phyloP scores from a whole-genome alignment of 2,329 filamentous ascomycete genomes.

The Colletotrichum camelliae region DNA sequence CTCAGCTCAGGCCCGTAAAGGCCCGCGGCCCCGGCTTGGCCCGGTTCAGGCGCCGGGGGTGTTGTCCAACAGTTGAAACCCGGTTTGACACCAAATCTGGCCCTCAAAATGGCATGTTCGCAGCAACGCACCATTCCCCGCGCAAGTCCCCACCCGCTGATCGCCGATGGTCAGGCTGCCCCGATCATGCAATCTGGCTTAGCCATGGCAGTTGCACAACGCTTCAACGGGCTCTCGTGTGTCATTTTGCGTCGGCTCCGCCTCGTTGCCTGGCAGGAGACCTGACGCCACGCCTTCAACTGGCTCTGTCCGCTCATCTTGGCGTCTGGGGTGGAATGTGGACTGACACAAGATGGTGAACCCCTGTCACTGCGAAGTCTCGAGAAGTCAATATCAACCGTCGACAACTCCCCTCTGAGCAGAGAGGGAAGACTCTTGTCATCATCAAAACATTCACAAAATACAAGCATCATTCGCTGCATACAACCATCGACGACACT shows the following conservation, averaged over 20 bases:
- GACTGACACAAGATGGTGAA: background rate
- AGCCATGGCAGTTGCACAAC: background rate
- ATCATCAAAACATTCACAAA: background rate
- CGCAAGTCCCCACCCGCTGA: background rate
- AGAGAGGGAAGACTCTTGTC: background rate
- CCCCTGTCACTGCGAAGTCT: background rate
- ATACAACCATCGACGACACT: background rate
- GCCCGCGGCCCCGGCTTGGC: background rate
- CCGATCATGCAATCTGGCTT: background rate
- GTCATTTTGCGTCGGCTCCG: background rate
- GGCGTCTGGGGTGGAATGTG: constrained; percentile 1
- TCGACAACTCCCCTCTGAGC: background rate
- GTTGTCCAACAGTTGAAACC: background rate
- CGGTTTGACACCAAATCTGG: background rate
- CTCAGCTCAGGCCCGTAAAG: background rate
- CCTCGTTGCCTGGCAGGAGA: background rate
- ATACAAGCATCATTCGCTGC: background rate
- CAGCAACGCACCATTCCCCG: background rate
- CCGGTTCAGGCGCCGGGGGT: background rate
- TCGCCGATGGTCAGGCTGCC: background rate
- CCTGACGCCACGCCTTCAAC: constrained; percentile 2
- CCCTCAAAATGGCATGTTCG: background rate
- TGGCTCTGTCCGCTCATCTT: background rate
- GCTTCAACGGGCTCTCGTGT: background rate
- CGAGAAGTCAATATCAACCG: background rate